Evolutionary conservation across 2,329 filamentous ascomycete genomes (phyloP), one percentile per base, ranked within the genome.

Genomic region (Pseudocercospora cruenta): DNA sequence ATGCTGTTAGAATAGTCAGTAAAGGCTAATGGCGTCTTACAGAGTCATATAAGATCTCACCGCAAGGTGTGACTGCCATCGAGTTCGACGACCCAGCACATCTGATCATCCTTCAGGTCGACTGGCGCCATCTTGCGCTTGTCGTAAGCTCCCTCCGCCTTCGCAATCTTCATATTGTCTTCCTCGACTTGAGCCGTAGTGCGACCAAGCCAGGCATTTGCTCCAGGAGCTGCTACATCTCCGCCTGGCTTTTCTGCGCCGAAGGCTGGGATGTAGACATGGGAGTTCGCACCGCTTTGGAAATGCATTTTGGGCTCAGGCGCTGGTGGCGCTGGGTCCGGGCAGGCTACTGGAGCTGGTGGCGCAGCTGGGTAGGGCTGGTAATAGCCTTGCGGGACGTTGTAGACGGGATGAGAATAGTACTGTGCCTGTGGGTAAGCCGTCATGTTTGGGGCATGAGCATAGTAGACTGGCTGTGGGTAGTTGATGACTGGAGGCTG

Each of bases 161-260:
- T 71, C 14, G 77, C 77, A 31, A 78, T 75, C 67, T 75, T 76
- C 71, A 75, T 73, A 63, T 80, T 80, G 69, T 80, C 78, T 57
- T 78, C 77, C 24, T 78, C 74, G 54, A 80, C 77, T 62, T 80
- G 72, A 24, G 71, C 72, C 58, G 75, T 78, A 54, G 76, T 78
- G 61, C 78, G 77, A 21, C 78, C 78, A 59, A 74, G 66, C 77
- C 77, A 80, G 63, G 69, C 67, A 59, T 71, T 72, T 21, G 68
- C 55, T 54, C 66, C 60, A 6, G 63, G 66, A 16, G 33, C 62
- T 7, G 53, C 43, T 19, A 51, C 60, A 16, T 43, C 51, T 10
- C 39, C 53, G 7, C 28, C 55, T 14, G 31, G 9, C 59, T 66
- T 66, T 1, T 61, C 53, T 5, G 58, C 54, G 60, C 59, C 54